Percentiles rank a stretch among this genome's conserved stretches.
phyloP scores from a whole-genome alignment of 1,284 basidiomycete genomes.

The Cutaneotrichosporon mucoides region DNA sequence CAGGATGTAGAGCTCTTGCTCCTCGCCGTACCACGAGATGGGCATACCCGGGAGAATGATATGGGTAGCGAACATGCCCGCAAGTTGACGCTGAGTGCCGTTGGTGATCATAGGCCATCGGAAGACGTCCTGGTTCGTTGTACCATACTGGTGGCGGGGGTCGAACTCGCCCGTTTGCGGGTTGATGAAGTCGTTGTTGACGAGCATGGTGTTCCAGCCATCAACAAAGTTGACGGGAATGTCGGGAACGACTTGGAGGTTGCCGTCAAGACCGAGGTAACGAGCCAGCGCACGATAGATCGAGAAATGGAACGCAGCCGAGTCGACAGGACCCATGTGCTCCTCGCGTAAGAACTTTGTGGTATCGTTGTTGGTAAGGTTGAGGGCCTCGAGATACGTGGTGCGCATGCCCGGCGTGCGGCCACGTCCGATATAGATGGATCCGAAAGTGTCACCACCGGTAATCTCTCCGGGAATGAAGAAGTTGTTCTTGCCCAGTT shows the following conservation, averaged over 20 bases:
- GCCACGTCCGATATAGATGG: slow-evolving; percentile 81
- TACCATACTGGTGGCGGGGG: slow-evolving; percentile 81
- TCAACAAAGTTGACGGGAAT: slow-evolving; percentile 72
- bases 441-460: slow-evolving; percentile 84
- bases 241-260: slow-evolving; percentile 80
- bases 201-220: slow-evolving; percentile 84
- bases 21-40: slow-evolving; percentile 81
- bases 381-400: slow-evolving; percentile 61
- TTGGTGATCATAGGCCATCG: slow-evolving; percentile 82
- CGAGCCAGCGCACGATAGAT: slow-evolving; percentile 76
- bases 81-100: slow-evolving; percentile 67
- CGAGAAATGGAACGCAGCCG: slow-evolving; percentile 84
- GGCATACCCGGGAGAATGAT: slow-evolving; percentile 82
- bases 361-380: slow-evolving; percentile 55
- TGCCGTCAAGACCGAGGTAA: slow-evolving; percentile 89
- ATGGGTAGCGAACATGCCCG: slow-evolving; percentile 71
- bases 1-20: slow-evolving; percentile 75
- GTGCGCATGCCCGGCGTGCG: slow-evolving; percentile 63
- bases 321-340: slow-evolving; percentile 63
- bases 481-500: slow-evolving; percentile 75
- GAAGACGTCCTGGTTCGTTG: slow-evolving; percentile 88
- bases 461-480: slow-evolving; percentile 87
- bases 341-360: slow-evolving; percentile 74
- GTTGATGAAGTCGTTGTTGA: slow-evolving; percentile 80
- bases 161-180: slow-evolving; percentile 62